phyloP scores from a whole-genome alignment of 108 stramenopile genomes.

The Pseudonitzschia pungens region DNA sequence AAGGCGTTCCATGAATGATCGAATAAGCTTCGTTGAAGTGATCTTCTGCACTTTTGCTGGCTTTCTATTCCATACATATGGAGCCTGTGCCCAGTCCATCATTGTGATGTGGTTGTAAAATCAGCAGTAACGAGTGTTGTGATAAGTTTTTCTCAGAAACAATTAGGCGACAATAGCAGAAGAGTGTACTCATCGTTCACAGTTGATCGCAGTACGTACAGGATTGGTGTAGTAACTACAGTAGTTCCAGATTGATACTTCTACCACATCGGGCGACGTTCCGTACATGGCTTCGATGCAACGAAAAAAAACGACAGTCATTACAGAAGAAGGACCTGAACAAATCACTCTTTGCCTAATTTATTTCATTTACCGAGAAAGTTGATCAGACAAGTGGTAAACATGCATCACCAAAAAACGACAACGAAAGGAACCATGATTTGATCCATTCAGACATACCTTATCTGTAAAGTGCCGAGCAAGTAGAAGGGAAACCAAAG shows the following conservation, averaged over 20 bases:
- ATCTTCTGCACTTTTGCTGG: constrained; percentile 18
- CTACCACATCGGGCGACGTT: constrained; percentile 36
- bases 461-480: constrained; percentile 32
- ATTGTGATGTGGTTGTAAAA: not conserved
- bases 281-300: constrained; percentile 51
- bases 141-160: not conserved
- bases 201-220: not conserved
- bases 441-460: not conserved
- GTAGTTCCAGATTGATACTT: constrained; percentile 36
- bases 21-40: not conserved
- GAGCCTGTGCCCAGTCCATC: constrained; percentile 1
- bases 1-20: constrained; percentile 13
- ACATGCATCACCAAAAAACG: not conserved
- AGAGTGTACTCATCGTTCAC: not conserved
- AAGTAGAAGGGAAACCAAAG: constrained; percentile 29
- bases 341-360: constrained; percentile 17
- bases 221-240: constrained; percentile 36
- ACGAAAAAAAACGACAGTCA: constrained; percentile 32
- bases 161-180: not conserved
- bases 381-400: not conserved
- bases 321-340: constrained; percentile 12
- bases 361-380: not conserved
- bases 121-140: not conserved
- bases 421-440: not conserved
- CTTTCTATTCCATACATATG: constrained; percentile 40